Evolutionary conservation across 1,139 yeast genomes (phyloP), one percentile per base, ranked within the genome.

Genomic region (Debaryomyces sp.): DNA sequence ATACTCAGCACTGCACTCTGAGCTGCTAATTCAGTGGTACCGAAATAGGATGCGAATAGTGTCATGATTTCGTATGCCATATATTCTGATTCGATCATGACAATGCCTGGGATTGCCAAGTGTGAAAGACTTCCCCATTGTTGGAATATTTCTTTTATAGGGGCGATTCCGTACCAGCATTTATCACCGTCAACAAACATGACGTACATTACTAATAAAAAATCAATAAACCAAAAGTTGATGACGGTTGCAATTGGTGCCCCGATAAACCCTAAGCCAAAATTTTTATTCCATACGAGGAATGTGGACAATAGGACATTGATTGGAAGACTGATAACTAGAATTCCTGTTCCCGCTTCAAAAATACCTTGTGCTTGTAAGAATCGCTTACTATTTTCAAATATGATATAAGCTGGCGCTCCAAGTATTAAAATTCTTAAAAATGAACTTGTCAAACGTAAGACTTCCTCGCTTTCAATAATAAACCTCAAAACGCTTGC

Each of bases 311-410:
- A 63, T 9, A 83, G 59, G 6, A 88, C 78, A 64, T 92, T 90
- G 24, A 88, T 57, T 0, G 97, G 97, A 0, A 97, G 94, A 58
- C 92, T 82, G 9, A 90, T 67, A 42, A 89, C 73, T 37, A 91
- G 68, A 5, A 90, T 87, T 29, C 88, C 84, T 1, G 96, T 87
- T 4, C 95, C 89, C 0, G 97, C 97, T 59, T 89, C 95, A 71
- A 89, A 91, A 23, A 90, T 88, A 6, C 96, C 96, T 66, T 92
- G 97, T 0, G 96, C 92, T 68, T 91, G 97, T 50, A 92, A 68
- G 60, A 82, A 91, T 53, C 96, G 78, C 63, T 91, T 91, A 26
- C 88, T 81, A 55, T 85, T 83, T 65, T 92, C 97, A 66, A 91
- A 91, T 38, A 88, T 67, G 26, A 90, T 87, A 65, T 88, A 90